Conservation (phyloP, 164 flowering plant genomes). For the Amborella trichopoda region DNA sequence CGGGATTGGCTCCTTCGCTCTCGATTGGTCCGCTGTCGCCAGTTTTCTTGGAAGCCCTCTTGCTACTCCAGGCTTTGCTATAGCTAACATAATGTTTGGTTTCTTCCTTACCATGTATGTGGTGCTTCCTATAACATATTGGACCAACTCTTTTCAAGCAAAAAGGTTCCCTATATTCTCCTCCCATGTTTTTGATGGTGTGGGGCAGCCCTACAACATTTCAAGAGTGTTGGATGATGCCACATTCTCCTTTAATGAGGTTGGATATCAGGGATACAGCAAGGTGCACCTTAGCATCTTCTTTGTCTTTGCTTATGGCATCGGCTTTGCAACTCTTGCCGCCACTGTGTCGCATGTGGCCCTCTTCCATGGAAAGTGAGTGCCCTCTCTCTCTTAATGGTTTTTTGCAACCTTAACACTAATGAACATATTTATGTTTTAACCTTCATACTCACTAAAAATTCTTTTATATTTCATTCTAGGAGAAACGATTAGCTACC, state of each 20-base stretch:
- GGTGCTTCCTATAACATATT: conserved; percentile 33
- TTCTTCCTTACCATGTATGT: conserved; percentile 27
- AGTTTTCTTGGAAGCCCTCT: conserved; percentile 39
- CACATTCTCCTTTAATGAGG: conserved; percentile 18
- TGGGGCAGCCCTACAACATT: conserved; percentile 30
- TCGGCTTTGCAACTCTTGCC: conserved; percentile 40
- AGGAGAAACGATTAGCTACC: too few relatives aligned
- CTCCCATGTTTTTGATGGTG: conserved; percentile 20
- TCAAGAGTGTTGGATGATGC: conserved; percentile 15
- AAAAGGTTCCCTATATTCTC: conserved; percentile 48
- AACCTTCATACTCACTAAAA: too few relatives aligned
- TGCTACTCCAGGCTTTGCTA: conserved; percentile 43
- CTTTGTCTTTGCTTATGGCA: conserved; percentile 29
- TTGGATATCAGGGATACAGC: conserved; percentile 32
- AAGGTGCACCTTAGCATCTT: conserved; percentile 35
- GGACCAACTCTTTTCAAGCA: conserved; percentile 36
- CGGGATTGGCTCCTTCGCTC: conserved; percentile 43
- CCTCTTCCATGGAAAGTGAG: conserved; percentile 35
- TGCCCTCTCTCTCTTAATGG: neutral
- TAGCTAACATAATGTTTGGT: conserved; percentile 28
- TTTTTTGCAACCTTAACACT: too few relatives aligned
- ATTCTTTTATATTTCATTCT: too few relatives aligned
- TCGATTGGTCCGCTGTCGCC: conserved; percentile 49
- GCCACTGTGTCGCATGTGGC: conserved; percentile 54
- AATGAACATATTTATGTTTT: too few relatives aligned